Conservation (phyloP, 1,284 basidiomycete species). For the Heterobasidion parviporum region DNA sequence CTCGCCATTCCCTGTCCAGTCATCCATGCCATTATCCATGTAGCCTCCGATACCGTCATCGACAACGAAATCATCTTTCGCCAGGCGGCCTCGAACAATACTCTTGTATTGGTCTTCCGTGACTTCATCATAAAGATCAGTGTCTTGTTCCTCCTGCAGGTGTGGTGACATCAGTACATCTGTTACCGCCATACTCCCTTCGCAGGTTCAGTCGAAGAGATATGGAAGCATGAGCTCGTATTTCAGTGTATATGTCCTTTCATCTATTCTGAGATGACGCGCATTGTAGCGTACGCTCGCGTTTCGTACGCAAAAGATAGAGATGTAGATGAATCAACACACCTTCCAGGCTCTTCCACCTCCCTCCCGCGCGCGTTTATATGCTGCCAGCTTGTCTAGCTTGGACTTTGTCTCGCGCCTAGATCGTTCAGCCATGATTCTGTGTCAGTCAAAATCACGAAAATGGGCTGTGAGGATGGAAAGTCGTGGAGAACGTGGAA, state of each 20-base stretch:
- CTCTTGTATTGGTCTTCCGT: constrained; percentile 86
- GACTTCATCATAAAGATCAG: constrained; percentile 85
- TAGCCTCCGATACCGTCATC: constrained; percentile 94
- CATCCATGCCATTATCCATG: constrained; percentile 94
- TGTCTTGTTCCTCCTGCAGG: constrained; percentile 43
- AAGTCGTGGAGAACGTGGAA: not conserved
- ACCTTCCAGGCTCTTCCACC: constrained; percentile 28
- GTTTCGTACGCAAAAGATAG: not conserved
- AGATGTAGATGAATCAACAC: constrained; percentile 1
- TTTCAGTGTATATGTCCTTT: not conserved
- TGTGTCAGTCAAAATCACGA: not conserved
- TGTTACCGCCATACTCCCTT: not conserved
- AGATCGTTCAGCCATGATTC: constrained; percentile 19
- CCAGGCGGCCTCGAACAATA: constrained; percentile 82
- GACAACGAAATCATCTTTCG: constrained; percentile 89
- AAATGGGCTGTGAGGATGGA: constrained; percentile 1
- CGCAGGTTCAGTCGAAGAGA: not conserved
- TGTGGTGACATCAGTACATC: not conserved
- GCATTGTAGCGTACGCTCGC: no score
- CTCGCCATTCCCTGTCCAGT: constrained; percentile 54
- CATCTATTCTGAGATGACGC: not conserved
- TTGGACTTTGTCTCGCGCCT: constrained; percentile 21
- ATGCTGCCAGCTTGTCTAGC: constrained; percentile 23
- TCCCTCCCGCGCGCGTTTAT: constrained; percentile 27
- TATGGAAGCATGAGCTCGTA: not conserved